Percentiles rank a stretch among this genome's conserved stretches.
These are phyloP conservation scores for Aspergillus felis DNA, from an alignment of 2,329 filamentous ascomycete genomes.

Conservation along the genomic window DNA sequence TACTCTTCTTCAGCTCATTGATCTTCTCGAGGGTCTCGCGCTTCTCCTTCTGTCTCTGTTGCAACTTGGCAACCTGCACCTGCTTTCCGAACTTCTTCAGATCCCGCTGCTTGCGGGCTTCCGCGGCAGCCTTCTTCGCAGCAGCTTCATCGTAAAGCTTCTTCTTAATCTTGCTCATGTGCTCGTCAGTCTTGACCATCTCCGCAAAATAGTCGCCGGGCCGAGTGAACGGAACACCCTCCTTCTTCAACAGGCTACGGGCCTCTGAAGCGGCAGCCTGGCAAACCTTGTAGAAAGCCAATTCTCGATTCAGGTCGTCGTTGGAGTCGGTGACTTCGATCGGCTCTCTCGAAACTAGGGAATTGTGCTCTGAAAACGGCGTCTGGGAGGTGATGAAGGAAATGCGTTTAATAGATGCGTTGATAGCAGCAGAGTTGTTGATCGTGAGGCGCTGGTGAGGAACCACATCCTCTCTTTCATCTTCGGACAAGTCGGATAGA, in stretches of 20 bases:
- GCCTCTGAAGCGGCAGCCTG: slow-evolving; percentile 72
- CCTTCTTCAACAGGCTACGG: slow-evolving; percentile 70
- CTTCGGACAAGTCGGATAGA: slow-evolving; percentile 77
- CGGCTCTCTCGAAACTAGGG: slow-evolving; percentile 63
- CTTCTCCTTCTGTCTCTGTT: slow-evolving; percentile 91
- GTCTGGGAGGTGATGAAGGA: slow-evolving; percentile 56
- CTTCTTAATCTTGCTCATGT: slow-evolving; percentile 94
- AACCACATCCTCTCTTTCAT: slow-evolving; percentile 80
- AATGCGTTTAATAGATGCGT: slow-evolving; percentile 69
- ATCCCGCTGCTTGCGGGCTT: slow-evolving; percentile 87
- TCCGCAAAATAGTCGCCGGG: slow-evolving; percentile 97
- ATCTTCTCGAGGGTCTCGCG: slow-evolving; percentile 93
- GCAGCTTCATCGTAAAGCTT: slow-evolving; percentile 91
- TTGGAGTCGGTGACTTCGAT: slow-evolving; percentile 77
- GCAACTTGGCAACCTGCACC: slow-evolving; percentile 91
- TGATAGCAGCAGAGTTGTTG: slow-evolving; percentile 90
- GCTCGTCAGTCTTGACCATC: slow-evolving; percentile 97
- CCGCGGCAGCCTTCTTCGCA: slow-evolving; percentile 83
- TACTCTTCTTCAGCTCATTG: slow-evolving; percentile 90
- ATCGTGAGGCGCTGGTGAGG: slow-evolving; percentile 92
- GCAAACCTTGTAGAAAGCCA: slow-evolving; percentile 88
- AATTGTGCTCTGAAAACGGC: slow-evolving; percentile 80
- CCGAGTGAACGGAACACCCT: slow-evolving; percentile 79
- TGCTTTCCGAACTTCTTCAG: slow-evolving; percentile 99
- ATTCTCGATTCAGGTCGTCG: slow-evolving; percentile 87